Evolutionary conservation across 257 asterid genomes (phyloP), one percentile per base, ranked within the genome.

Genomic region (Echium plantagineum): DNA sequence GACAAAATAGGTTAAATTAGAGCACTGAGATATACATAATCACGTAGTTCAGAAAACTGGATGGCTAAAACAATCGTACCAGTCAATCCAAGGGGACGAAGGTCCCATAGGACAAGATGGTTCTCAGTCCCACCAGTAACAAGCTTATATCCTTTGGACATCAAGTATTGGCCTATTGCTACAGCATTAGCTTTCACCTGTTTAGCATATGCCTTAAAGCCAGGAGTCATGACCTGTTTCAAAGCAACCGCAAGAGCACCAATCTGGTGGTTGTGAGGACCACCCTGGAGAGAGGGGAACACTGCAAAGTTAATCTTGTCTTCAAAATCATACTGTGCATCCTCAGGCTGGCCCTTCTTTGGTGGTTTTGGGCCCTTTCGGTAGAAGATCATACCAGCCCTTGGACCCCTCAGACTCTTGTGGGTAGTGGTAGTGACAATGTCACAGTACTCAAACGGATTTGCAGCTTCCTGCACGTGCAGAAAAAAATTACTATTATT

Each of bases 51-150:
- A 22, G 24, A 15, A 21, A 60, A 35, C 7, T 3, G 62, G 15
- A 21, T 18, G 4, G 30, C 22, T 49, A 47, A 17, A 20, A 18
- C 57, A 22, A 24, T 15, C n/a, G 51, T 75, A 90, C 97, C 97
- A 13, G 97, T 90, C 87, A 87, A 78, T 55, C 97, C 97, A 52
- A 90, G 96, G 66, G 97, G 96, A 32, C 97, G 96, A 71, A 90
- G 96, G 74, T 90, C 97, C 96, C 97, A 90, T 42, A 87, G 76
- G 78, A 90, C 97, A 76, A 90, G 85, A 82, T 90, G 97, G 75
- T 90, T 90, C 83, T 90, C 97, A 1, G 97, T 90, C 57, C 97
- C 97, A 61, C 80, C 82, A 32, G 97, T 87, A 32, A 90, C 96
- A 47, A 90, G 86, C 72, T 70, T 85, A 81, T 90, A 90, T 5